Evolutionary conservation across 768 basidiomycete species (phyloP), one percentile per base, ranked within the genome.

Genomic region (Leccinellum luteum): DNA sequence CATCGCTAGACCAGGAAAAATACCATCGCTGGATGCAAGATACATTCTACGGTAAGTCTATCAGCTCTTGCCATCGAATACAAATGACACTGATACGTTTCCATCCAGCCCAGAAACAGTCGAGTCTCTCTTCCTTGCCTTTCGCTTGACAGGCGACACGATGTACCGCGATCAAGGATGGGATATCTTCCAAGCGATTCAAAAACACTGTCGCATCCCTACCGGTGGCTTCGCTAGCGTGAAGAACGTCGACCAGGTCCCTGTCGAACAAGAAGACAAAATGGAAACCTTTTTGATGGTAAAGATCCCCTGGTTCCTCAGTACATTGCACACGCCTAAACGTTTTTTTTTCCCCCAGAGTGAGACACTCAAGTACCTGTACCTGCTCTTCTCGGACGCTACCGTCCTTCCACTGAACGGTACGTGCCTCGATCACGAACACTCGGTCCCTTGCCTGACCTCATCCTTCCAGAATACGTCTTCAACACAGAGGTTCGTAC

Each of bases 201-300:
- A 94, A 65, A 82, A 83, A 68, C 85, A 96, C 68, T 94, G 92
- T 66, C 79, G 80, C 49, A 76, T 94, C 21, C 75, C 79, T n/a
- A 79, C 77, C 0, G 95, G 94, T 19, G 95, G 94, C 9, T 98
- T 90, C 66, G 89, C 90, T 17, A 84, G 85, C 34, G 79, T 98
- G 48, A 72, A 87, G 57, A 92, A 97, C 66, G 95, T 98, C 10
- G 92, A 96, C 70, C 79, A 84, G 59, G 75, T 86, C 10, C 86
- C 88, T 0, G 83, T 78, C 2, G 75, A 77, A 66, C 76, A 82
- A 56, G 87, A 92, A 60, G 93, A 98, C 73, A 87, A 89, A 71
- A 96, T 97, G 94, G 94, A 98, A 75, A 94, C 94, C 13, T 97
- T 95, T 76, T 83, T 94, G 73, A 78, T 97, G 79, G 91, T 90